Percentiles rank a stretch among this genome's conserved stretches.
These are phyloP conservation scores for Komagataella populi DNA, from an alignment of 805 yeast species.

Conservation along the genomic window DNA sequence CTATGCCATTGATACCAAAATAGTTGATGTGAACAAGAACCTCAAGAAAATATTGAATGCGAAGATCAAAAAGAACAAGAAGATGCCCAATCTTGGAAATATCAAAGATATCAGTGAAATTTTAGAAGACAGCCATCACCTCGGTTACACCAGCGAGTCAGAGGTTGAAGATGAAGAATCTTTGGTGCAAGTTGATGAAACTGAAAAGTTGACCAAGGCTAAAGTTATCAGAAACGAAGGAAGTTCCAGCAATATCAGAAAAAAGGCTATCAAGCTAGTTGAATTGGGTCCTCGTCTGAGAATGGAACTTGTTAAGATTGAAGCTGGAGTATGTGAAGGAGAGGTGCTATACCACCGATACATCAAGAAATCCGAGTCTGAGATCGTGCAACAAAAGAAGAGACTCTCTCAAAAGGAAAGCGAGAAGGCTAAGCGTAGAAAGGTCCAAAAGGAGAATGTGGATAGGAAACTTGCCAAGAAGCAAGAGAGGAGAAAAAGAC, in stretches of 20 bases:
- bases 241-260: constrained; percentile 20
- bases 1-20: constrained; percentile 74
- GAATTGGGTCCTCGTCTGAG: constrained; percentile 89
- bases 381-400: constrained; percentile 21
- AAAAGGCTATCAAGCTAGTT: constrained; percentile 81
- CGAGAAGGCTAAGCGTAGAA: constrained; percentile 58
- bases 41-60: constrained; percentile 58
- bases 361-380: constrained; percentile 48
- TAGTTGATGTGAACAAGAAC: constrained; percentile 64
- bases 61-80: constrained; percentile 44
- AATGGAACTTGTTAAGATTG: constrained; percentile 68
- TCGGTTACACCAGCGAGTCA: constrained; percentile 60
- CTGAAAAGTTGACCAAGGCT: constrained; percentile 9
- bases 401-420: constrained; percentile 47
- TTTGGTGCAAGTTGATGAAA: constrained; percentile 43
- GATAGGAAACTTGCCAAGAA: constrained; percentile 61
- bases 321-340: constrained; percentile 84
- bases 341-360: constrained; percentile 76
- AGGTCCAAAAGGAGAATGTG: constrained; percentile 69
- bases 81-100: constrained; percentile 54
- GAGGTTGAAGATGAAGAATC: constrained; percentile 83
- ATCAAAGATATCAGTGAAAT: constrained; percentile 74
- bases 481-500: constrained; percentile 57
- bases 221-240: constrained; percentile 6
- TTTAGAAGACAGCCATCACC: constrained; percentile 40